Evolutionary conservation across 345 rosid species (phyloP), one percentile per base, ranked within the genome.

Genomic region (Eutrema yunnanense): DNA sequence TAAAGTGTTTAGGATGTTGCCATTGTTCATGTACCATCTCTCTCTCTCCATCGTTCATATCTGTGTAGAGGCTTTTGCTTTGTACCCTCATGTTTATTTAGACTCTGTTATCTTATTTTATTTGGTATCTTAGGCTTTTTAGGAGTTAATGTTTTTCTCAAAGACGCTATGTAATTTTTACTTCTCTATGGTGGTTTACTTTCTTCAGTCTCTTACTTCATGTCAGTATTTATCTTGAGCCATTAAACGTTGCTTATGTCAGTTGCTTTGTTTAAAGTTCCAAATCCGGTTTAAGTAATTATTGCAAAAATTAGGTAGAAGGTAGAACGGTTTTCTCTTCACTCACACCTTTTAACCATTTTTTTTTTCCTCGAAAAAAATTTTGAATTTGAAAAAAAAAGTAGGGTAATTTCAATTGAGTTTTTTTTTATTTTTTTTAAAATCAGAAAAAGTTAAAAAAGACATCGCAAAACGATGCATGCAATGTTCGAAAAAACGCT

Each of bases 1-100:
- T 59, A 74, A 74, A 74, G 78, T 74, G 62, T 33, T 59, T 74
- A 74, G 73, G 78, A 50, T 74, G 78, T 74, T 74, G 4, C 67
- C 78, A 67, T 73, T 74, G 77, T 73, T 57, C 26, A 47, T 65
- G 77, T 59, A 59, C 64, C 49, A 60, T 60, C 9, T 60, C 44
- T 16, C 54, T 53, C 62, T 65, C 58, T 55, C 50, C 64, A 46
- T 54, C 50, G 40, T 14, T 53, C 52, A 65, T 66, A 36, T 65
- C 60, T 73, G 60, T 66, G 53, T 73, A 73, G 26, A 22, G 78
- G 52, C 26, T 64, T 44, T 56, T 27, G 41, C 71, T 55, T 73
- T 65, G 51, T 65, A 37, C 38, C 48, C 32, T 52, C 10, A 4
- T 72, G 63, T 42, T 53, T 44, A 6, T 55, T 16, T 65, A 65